Percentiles rank a stretch among this genome's conserved stretches.
Evolutionary conservation across 1,284 basidiomycete species (phyloP).

Genomic region (Trichosporon ovoides): DNA sequence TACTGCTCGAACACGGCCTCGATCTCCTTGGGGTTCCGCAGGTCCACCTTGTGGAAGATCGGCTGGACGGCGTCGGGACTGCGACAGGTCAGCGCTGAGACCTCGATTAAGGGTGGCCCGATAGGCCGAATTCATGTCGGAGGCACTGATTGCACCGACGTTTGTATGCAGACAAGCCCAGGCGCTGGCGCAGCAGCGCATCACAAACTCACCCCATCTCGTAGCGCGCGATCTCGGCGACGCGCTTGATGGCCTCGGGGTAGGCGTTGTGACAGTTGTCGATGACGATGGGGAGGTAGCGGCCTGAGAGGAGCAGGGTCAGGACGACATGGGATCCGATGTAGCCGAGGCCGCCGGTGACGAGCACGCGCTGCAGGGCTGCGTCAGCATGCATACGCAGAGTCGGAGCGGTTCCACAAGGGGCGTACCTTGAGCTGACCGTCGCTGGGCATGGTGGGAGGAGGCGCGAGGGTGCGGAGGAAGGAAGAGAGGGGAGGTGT

Average conservation of each 20-base stretch:
- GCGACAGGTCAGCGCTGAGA: not conserved
- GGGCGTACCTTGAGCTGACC: constrained; percentile 17
- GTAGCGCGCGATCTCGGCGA: constrained; percentile 68
- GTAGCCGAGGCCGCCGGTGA: constrained; percentile 48
- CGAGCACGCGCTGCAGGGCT: constrained; percentile 38
- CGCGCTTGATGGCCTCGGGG: constrained; percentile 62
- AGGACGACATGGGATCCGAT: constrained; percentile 88
- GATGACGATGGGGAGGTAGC: constrained; percentile 85
- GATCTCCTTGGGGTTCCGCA: constrained; percentile 65
- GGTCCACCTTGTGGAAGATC: constrained; percentile 58
- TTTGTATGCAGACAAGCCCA: constrained; percentile 55
- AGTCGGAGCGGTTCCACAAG: constrained; percentile 12
- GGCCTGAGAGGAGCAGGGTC: constrained; percentile 73
- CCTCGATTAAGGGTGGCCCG: not conserved
- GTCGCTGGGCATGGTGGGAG: constrained; percentile 9
- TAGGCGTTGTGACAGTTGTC: constrained; percentile 92
- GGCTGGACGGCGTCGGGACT: constrained; percentile 35
- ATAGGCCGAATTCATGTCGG: not conserved
- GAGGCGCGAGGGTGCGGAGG: not conserved
- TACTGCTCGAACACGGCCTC: constrained; percentile 74
- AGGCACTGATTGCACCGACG: not conserved
- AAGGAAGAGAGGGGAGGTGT: not conserved
- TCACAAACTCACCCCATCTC: constrained; percentile 47
- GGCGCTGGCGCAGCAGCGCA: constrained; percentile 53
- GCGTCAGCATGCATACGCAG: constrained; percentile 13